These are phyloP conservation scores for Backusella luteola DNA, from an alignment of 192 early-diverging fungal genomes.

Conservation along the genomic window DNA sequence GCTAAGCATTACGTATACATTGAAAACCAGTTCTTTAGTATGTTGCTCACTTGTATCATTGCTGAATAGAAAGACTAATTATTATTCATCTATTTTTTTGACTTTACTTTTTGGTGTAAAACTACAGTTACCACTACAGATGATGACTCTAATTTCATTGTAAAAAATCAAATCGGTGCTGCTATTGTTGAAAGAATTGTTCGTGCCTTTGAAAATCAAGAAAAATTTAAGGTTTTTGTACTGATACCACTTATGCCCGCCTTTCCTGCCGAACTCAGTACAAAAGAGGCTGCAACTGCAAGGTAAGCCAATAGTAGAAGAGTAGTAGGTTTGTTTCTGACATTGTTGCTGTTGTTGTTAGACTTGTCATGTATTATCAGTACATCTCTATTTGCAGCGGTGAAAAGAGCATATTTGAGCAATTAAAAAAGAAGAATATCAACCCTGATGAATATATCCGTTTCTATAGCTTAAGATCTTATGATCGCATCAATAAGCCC, in stretches of 20 bases:
- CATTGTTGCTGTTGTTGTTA: neutral
- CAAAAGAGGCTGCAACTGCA: slow-evolving; percentile 67
- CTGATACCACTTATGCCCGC: slow-evolving; percentile 86
- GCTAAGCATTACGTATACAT: slow-evolving; percentile 86
- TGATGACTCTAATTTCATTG: slow-evolving; percentile 40
- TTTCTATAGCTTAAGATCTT: slow-evolving; percentile 76
- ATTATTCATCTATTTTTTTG: neutral
- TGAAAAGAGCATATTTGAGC: slow-evolving; percentile 61
- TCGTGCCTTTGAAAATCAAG: slow-evolving; percentile 57
- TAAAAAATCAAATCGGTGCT: slow-evolving; percentile 81
- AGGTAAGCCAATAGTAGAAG: slow-evolving; percentile 32
- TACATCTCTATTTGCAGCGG: slow-evolving; percentile 78
- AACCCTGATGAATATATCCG: slow-evolving; percentile 65
- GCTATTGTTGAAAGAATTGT: slow-evolving; percentile 77
- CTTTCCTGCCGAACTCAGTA: slow-evolving; percentile 78
- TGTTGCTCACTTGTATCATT: neutral
- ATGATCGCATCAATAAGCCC: slow-evolving; percentile 59
- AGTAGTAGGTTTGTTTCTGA: too few species aligned
- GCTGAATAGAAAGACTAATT: neutral
- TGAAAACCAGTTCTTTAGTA: slow-evolving; percentile 90
- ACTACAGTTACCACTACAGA: slow-evolving; percentile 49
- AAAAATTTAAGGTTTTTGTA: slow-evolving; percentile 78
- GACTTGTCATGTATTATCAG: slow-evolving; percentile 78
- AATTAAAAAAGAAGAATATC: slow-evolving; percentile 55
- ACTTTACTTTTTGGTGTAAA: neutral